Base-by-base conservation (phyloP, 768 basidiomycete species). In the Cyclocybe cylindracea region DNA sequence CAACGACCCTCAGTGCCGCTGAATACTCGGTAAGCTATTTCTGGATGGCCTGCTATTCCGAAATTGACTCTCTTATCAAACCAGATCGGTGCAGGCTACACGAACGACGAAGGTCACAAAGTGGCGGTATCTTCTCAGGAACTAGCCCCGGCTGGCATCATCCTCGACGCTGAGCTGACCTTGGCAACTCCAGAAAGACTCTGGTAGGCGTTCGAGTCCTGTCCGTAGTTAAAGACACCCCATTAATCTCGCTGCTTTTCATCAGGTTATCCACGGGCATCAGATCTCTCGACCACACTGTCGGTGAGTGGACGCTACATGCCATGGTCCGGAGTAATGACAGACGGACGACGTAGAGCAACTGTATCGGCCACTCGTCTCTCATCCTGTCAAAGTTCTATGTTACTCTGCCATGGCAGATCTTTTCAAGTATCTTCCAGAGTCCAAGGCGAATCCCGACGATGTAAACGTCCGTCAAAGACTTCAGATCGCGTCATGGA, bases 1-100 rank as follows among this genome's bases (percentile, higher is more conserved):
- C 91, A 0, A 93, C 90, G 6, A 91, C 89, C 4, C 71, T 92
- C 34, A 89, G 87, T 58, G 88, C 88, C 1, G 87, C 88, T 7
- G 89, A 89, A 62, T 89, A 87, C 63, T 78, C 78, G 34, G 87
- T 86, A 53, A 48, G 78, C 61, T 10, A 10, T 7, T 45, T 24
- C 24, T 24, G 24, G 24, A 24, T 24, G 24, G 24, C 24, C 5
- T 29, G 14, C 9, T 42, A n/a, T 37, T 13, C 4, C 38, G 34
- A 11, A 40, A 14, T 16, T 16, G 9, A n/a, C 7, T 19, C 13
- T 31, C 18, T 32, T 24, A 13, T 39, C 34, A 33, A 19, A 16
- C 5, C 51, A 88, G 87, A 65, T 78, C 41, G 82, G 79, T 35
- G 89, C 86, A 42, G 89, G 90, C 2, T 90, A 78, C 62, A 87